Conservation (phyloP, 2,329 filamentous ascomycete species). For the Orbilia javanica region DNA sequence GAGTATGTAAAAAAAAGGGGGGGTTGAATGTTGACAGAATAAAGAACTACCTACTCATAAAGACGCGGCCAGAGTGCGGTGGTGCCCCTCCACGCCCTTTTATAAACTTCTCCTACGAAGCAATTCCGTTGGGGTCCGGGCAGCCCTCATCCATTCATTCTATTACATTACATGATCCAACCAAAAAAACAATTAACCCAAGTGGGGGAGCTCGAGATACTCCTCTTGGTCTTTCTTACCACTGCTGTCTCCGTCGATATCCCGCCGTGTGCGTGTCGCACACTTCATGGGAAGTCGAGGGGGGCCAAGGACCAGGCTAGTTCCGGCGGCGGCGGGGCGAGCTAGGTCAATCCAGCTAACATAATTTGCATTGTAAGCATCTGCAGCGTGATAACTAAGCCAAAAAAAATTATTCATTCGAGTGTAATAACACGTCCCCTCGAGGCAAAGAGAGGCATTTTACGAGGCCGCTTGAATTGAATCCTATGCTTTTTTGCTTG, state of each 20-base stretch:
- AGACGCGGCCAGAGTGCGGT: conserved; percentile 21
- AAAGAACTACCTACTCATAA: not conserved
- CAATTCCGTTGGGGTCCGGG: conserved; percentile 54
- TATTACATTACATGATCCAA: conserved; percentile 30
- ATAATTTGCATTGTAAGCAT: conserved; percentile 35
- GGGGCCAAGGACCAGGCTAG: conserved; percentile 20
- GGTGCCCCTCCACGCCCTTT: conserved; percentile 15
- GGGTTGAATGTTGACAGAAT: not conserved
- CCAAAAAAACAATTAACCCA: conserved; percentile 13
- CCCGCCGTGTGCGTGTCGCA: not conserved
- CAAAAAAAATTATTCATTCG: conserved; percentile 12
- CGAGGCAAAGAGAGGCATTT: conserved; percentile 31
- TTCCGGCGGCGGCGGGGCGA: conserved; percentile 45
- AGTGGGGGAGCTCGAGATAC: conserved; percentile 44
- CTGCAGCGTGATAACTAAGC: conserved; percentile 56
- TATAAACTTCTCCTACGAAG: conserved; percentile 11
- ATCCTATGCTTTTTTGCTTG: conserved; percentile 36
- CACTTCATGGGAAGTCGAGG: conserved; percentile 4
- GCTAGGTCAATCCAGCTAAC: not conserved
- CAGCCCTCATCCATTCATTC: conserved; percentile 13
- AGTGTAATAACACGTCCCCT: conserved; percentile 19
- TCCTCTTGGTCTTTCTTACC: not conserved
- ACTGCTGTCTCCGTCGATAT: conserved; percentile 4
- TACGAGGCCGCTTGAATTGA: conserved; percentile 13
- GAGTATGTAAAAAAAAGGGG: conserved; percentile 5